These are phyloP conservation scores for Alternaria postmessia DNA, from an alignment of 2,329 filamentous ascomycete species.

Conservation along the genomic window DNA sequence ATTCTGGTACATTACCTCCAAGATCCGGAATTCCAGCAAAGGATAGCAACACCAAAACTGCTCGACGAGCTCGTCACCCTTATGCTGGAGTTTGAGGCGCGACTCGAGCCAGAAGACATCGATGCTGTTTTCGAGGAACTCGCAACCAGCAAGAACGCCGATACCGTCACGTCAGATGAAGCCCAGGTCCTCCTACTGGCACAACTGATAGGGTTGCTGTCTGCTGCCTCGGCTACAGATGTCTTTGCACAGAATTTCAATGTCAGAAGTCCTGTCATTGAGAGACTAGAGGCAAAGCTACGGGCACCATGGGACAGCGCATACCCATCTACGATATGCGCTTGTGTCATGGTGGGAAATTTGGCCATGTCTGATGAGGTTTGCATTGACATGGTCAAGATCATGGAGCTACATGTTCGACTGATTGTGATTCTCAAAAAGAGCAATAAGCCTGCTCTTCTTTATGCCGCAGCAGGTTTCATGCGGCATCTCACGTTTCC, in stretches of 20 bases:
- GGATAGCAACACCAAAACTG: slow-evolving; percentile 39
- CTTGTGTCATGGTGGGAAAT: slow-evolving; percentile 51
- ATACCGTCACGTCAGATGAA: slow-evolving; percentile 35
- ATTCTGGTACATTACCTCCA: slow-evolving; percentile 48
- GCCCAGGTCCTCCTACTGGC: slow-evolving; percentile 39
- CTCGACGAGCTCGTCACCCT: slow-evolving; percentile 41
- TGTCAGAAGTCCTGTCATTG: slow-evolving; percentile 37
- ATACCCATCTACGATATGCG: slow-evolving; percentile 43
- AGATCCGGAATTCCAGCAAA: slow-evolving; percentile 45
- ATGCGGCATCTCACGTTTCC: slow-evolving; percentile 50
- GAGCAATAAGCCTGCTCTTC: slow-evolving; percentile 38
- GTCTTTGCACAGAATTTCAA: slow-evolving; percentile 40
- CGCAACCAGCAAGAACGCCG: slow-evolving; percentile 33
- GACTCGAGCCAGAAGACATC: slow-evolving; percentile 37
- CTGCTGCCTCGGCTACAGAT: slow-evolving; percentile 46
- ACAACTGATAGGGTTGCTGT: slow-evolving; percentile 43
- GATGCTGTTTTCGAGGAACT: slow-evolving; percentile 41
- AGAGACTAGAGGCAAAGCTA: slow-evolving; percentile 38
- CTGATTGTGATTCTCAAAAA: slow-evolving; percentile 40
- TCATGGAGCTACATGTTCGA: slow-evolving; percentile 40
- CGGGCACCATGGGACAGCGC: slow-evolving; percentile 20
- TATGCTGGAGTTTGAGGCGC: slow-evolving; percentile 42
- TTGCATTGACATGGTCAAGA: slow-evolving; percentile 47
- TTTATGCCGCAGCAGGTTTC: slow-evolving; percentile 49
- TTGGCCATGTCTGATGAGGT: slow-evolving; percentile 47